These are phyloP conservation scores for Ascosphaera acerosa DNA, from an alignment of 2,329 filamentous ascomycete species.

Conservation along the genomic window DNA sequence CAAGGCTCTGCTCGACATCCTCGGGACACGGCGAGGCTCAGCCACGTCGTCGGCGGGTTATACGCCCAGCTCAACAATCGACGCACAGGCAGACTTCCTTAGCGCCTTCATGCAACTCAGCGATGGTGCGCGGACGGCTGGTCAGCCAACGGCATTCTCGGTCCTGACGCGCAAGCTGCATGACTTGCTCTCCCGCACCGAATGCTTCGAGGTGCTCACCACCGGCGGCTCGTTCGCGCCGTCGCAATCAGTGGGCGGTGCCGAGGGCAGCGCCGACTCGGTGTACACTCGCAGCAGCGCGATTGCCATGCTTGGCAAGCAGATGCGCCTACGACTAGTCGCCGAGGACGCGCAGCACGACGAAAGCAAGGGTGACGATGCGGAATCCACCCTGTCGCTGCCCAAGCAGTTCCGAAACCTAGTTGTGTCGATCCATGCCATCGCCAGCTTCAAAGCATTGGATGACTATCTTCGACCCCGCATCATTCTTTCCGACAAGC, in stretches of 20 bases:
- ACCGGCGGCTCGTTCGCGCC: slow-evolving; percentile 84
- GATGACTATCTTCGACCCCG: slow-evolving; percentile 88
- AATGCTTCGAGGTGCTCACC: slow-evolving; percentile 94
- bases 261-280: background rate
- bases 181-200: slow-evolving; percentile 81
- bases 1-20: slow-evolving; percentile 54
- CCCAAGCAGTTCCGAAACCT: slow-evolving; percentile 73
- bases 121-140: slow-evolving; percentile 27
- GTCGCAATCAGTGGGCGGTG: slow-evolving; percentile 27
- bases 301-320: slow-evolving; percentile 88
- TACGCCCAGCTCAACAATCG: slow-evolving; percentile 1
- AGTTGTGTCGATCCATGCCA: slow-evolving; percentile 96
- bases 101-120: slow-evolving; percentile 61
- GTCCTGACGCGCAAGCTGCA: slow-evolving; percentile 83
- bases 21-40: slow-evolving; percentile 29
- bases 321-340: slow-evolving; percentile 66
- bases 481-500: slow-evolving; percentile 53
- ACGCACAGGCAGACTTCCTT: slow-evolving; percentile 61
- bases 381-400: slow-evolving; percentile 33
- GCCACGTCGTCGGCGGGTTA: slow-evolving; percentile 3
- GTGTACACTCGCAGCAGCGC: slow-evolving; percentile 42
- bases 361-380: slow-evolving; percentile 25
- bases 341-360: slow-evolving; percentile 38
- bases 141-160: slow-evolving; percentile 58
- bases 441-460: slow-evolving; percentile 88